phyloP scores from a whole-genome alignment of 1,139 yeast species.

The Kodamaea arcana region DNA sequence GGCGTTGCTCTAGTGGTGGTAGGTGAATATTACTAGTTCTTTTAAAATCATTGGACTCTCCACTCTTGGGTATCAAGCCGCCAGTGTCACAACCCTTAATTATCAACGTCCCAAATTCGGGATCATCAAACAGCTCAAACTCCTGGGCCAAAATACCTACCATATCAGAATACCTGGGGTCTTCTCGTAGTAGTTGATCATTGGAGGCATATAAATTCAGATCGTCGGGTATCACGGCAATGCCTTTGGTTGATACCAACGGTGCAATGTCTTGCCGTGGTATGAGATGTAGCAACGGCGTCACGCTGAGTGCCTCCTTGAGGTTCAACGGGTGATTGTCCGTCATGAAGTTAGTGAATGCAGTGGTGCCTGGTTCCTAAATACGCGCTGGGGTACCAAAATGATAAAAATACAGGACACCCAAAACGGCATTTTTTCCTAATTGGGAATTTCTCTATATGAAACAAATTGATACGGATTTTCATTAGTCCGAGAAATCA shows the following conservation, averaged over 20 bases:
- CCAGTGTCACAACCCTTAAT: not conserved
- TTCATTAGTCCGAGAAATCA: no score
- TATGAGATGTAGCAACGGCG: slow-evolving; percentile 27
- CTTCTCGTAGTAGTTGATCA: not conserved
- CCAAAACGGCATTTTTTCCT: no score
- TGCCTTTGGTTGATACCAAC: slow-evolving; percentile 12
- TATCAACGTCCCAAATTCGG: not conserved
- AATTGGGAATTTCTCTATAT: no score
- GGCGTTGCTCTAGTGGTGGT: slow-evolving; percentile 7
- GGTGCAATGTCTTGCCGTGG: slow-evolving; percentile 29
- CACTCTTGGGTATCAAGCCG: not conserved
- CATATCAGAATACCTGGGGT: not conserved
- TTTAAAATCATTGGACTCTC: not conserved
- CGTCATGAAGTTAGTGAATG: not conserved
- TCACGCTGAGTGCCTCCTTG: slow-evolving; percentile 22
- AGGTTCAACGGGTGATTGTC: slow-evolving; percentile 15
- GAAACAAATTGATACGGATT: no score
- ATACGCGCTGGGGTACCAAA: no score
- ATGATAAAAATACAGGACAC: no score
- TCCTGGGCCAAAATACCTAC: slow-evolving; percentile 15
- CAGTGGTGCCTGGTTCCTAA: no score
- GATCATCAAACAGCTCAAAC: slow-evolving; percentile 8
- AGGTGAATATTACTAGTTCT: not conserved
- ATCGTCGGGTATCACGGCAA: slow-evolving; percentile 9
- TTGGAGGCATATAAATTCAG: slow-evolving; percentile 1